A percentile compares a stretch with the other conserved stretches of the same genome.
Evolutionary conservation across 176 grass and related monocot genomes (phyloP).

Genomic region (Oryza australiensis): DNA sequence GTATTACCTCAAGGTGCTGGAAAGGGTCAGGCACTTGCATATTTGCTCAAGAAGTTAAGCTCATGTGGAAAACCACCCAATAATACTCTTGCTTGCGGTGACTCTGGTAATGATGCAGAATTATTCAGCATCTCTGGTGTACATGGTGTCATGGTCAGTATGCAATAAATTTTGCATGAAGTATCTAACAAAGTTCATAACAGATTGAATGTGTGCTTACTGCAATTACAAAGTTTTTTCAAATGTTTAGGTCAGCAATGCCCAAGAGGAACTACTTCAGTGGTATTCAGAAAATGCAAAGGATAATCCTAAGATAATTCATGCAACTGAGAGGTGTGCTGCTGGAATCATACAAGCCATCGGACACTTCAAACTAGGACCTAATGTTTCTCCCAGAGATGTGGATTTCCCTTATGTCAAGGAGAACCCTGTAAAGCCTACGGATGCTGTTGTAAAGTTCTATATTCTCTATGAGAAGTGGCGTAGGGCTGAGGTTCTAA

Average conservation of each 20-base stretch:
- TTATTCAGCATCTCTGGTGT: slow-evolving; percentile 81
- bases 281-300: slow-evolving; percentile 71
- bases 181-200: slow-evolving; percentile 18
- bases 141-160: slow-evolving; percentile 85
- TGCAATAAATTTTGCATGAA: slow-evolving; percentile 12
- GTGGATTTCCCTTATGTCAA: slow-evolving; percentile 53
- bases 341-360: slow-evolving; percentile 90
- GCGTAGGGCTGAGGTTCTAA: slow-evolving; percentile 57
- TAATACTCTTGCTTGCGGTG: slow-evolving; percentile 86
- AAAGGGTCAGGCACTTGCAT: slow-evolving; percentile 91
- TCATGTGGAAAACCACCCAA: slow-evolving; percentile 66
- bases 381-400: slow-evolving; percentile 73
- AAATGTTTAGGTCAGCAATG: slow-evolving; percentile 73
- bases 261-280: slow-evolving; percentile 74
- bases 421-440: slow-evolving; percentile 48
- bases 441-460: slow-evolving; percentile 59
- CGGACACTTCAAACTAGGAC: slow-evolving; percentile 69
- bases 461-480: slow-evolving; percentile 81
- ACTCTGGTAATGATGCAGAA: slow-evolving; percentile 90
- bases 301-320: slow-evolving; percentile 69
- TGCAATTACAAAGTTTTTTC: slow-evolving; percentile 32
- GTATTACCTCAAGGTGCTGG: slow-evolving; percentile 82
- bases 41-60: slow-evolving; percentile 81
- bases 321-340: slow-evolving; percentile 75
- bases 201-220: neutral